Evolutionary conservation across 2,329 filamentous ascomycete genomes (phyloP).

Genomic region (Thelonectria olida): DNA sequence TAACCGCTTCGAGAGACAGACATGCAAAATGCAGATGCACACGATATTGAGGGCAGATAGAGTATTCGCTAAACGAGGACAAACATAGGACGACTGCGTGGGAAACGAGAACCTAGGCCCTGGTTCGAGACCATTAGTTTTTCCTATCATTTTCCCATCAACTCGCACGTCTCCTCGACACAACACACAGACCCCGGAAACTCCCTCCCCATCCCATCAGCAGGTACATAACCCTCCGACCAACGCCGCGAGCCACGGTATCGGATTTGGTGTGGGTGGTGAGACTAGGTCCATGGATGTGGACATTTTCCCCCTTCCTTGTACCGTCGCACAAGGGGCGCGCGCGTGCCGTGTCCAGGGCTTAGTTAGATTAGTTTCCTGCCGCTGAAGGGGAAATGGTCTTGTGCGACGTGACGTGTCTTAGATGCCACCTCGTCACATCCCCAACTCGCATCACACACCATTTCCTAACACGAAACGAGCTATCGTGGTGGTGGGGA

Average conservation of each 20-base stretch:
- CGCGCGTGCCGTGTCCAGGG: neutral
- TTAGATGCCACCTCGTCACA: slow-evolving; percentile 20
- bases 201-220: too few relatives aligned
- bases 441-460: slow-evolving; percentile 7
- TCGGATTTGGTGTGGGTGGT: slow-evolving; percentile 22
- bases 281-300: slow-evolving; percentile 2
- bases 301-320: neutral
- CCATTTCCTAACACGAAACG: slow-evolving; percentile 3
- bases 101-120: too few relatives aligned
- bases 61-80: too few relatives aligned
- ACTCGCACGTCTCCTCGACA: too few relatives aligned
- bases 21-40: too few relatives aligned
- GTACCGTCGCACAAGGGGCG: slow-evolving; percentile 11
- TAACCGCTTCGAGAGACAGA: slow-evolving; percentile 34
- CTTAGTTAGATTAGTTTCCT: slow-evolving; percentile 16
- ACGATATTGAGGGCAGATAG: too few relatives aligned
- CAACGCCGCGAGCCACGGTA: slow-evolving; percentile 1
- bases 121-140: too few relatives aligned
- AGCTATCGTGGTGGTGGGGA: neutral
- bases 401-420: slow-evolving; percentile 22
- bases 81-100: too few relatives aligned
- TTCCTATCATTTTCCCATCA: too few relatives aligned
- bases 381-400: neutral
- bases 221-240: neutral
- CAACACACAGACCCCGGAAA: too few relatives aligned